These are phyloP conservation scores for Phaeotremella fagi DNA, from an alignment of 768 basidiomycete species.

Conservation along the genomic window DNA sequence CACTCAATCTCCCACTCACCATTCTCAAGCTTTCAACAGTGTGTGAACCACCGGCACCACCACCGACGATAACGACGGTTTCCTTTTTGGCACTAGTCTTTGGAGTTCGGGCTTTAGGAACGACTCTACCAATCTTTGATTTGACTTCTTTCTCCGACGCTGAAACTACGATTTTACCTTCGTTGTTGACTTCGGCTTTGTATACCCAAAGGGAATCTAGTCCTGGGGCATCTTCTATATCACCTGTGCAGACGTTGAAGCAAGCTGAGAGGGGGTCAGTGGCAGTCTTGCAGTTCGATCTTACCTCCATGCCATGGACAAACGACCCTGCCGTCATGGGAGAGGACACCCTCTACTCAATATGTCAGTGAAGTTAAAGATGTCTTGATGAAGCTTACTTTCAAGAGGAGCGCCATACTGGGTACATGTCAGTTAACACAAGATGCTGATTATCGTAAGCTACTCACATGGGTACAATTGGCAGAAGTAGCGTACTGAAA, in stretches of 20 bases:
- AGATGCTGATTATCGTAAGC: not conserved
- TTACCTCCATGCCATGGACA: constrained; percentile 88
- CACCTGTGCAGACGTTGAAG: constrained; percentile 68
- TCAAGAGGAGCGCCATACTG: constrained; percentile 76
- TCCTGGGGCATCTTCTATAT: constrained; percentile 77
- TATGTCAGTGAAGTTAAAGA: not conserved
- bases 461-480: constrained; percentile 68
- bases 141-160: constrained; percentile 64
- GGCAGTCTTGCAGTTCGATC: constrained; percentile 9
- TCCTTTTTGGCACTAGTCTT: constrained; percentile 50
- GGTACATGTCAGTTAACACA: not conserved
- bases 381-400: constrained; percentile 43
- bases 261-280: constrained; percentile 58
- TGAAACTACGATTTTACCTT: constrained; percentile 71
- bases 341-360: constrained; percentile 61
- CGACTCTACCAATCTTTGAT: constrained; percentile 62
- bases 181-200: constrained; percentile 56
- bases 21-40: constrained; percentile 75
- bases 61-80: constrained; percentile 75
- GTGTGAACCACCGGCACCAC: constrained; percentile 73
- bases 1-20: constrained; percentile 50
- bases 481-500: constrained; percentile 62
- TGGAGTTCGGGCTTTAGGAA: constrained; percentile 52
- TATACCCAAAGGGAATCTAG: constrained; percentile 74
- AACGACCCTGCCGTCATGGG: constrained; percentile 70